phyloP scores from a whole-genome alignment of 1,139 yeast species.

The Candida tetrigidarum region DNA sequence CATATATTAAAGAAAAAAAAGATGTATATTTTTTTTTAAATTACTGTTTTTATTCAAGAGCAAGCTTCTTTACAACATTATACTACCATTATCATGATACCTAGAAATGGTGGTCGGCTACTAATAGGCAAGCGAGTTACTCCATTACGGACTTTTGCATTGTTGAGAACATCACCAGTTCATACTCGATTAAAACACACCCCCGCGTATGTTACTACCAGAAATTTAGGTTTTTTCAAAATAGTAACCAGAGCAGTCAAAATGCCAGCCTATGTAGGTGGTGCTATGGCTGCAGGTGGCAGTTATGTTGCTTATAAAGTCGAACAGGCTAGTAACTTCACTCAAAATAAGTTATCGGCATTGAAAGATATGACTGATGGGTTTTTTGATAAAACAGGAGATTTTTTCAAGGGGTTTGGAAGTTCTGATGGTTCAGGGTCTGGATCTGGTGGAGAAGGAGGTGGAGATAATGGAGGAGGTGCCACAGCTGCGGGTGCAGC shows the following conservation, averaged over 20 bases:
- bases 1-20: no score
- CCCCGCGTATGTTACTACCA: slow-evolving; percentile 14
- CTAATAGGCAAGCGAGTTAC: neutral
- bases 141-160: slow-evolving; percentile 4
- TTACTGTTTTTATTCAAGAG: slow-evolving; percentile 1
- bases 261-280: slow-evolving; percentile 83
- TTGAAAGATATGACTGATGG: slow-evolving; percentile 62
- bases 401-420: slow-evolving; percentile 33
- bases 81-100: slow-evolving; percentile 9
- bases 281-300: slow-evolving; percentile 93
- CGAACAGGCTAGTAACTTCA: slow-evolving; percentile 78
- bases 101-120: slow-evolving; percentile 11
- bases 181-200: slow-evolving; percentile 1
- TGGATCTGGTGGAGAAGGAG: slow-evolving; percentile 19
- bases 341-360: slow-evolving; percentile 66
- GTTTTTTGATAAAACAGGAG: slow-evolving; percentile 47
- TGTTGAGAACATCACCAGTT: slow-evolving; percentile 4
- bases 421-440: slow-evolving; percentile 17
- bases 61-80: neutral
- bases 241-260: slow-evolving; percentile 47
- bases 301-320: slow-evolving; percentile 90
- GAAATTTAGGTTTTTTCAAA: slow-evolving; percentile 54
- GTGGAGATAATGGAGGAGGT: slow-evolving; percentile 30
- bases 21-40: no score
- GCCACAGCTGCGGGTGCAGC: slow-evolving; percentile 49